A percentile compares a stretch with the other conserved stretches of the same genome.
These are phyloP conservation scores for Endocarpon pusillum DNA, from an alignment of 495 filamentous ascomycete species.

Conservation along the genomic window DNA sequence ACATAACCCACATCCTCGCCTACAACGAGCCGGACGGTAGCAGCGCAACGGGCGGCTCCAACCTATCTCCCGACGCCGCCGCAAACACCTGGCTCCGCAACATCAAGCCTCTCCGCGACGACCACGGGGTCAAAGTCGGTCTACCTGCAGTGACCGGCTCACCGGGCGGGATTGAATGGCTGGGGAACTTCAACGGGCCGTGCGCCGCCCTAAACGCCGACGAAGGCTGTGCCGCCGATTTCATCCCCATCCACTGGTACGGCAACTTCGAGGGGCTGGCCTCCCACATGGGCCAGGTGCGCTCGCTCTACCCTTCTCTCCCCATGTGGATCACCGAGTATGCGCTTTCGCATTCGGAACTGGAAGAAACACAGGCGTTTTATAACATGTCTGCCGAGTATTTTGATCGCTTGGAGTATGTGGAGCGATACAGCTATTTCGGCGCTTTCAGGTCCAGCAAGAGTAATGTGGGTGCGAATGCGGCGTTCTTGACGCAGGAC, in stretches of 20 bases:
- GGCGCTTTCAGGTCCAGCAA: conserved; percentile 49
- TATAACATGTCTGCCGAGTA: conserved; percentile 46
- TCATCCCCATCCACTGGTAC: conserved; percentile 65
- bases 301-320: conserved; percentile 38
- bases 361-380: conserved; percentile 40
- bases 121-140: conserved; percentile 35
- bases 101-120: conserved; percentile 42
- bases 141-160: conserved; percentile 41
- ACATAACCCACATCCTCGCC: conserved; percentile 44
- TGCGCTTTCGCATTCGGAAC: conserved; percentile 28
- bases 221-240: conserved; percentile 47
- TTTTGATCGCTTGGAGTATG: conserved; percentile 41
- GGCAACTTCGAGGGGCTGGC: conserved; percentile 57
- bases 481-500: conserved; percentile 41
- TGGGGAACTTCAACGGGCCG: conserved; percentile 34
- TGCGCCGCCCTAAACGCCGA: conserved; percentile 27
- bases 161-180: conserved; percentile 40
- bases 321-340: conserved; percentile 63
- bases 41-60: conserved; percentile 34
- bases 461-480: conserved; percentile 53
- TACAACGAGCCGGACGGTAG: conserved; percentile 63
- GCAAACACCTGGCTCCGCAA: conserved; percentile 49
- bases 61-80: conserved; percentile 35
- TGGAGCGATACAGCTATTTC: conserved; percentile 55
- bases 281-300: conserved; percentile 46